Evolutionary conservation across 352 stramenopile genomes (phyloP).

Genomic region (Lagenidium giganteum): DNA sequence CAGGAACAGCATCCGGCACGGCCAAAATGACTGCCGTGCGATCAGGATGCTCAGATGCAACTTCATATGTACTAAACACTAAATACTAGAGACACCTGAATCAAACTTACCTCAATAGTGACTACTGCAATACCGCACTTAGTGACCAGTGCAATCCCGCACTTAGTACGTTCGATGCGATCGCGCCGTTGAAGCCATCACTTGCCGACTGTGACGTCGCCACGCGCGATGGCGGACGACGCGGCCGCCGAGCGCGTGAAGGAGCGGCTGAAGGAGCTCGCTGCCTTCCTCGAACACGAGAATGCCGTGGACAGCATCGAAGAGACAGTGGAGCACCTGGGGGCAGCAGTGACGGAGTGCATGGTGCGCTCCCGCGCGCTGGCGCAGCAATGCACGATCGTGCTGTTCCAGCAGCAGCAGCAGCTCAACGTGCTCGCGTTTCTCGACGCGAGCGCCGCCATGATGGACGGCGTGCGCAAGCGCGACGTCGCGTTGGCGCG

Average conservation of each 20-base stretch:
- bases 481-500: conserved; percentile 42
- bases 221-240: too few species aligned
- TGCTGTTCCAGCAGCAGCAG: conserved; percentile 48
- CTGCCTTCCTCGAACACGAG: conserved; percentile 48
- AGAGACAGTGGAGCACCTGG: conserved; percentile 52
- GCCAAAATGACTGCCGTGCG: too few species aligned
- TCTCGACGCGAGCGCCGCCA: conserved; percentile 37
- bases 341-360: conserved; percentile 28
- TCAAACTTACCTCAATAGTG: too few species aligned
- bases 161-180: too few species aligned
- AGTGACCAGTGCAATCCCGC: too few species aligned
- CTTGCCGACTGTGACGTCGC: too few species aligned
- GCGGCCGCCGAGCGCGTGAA: conserved; percentile 32
- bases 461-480: conserved; percentile 52
- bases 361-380: conserved; percentile 54
- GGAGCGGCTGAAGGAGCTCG: conserved; percentile 57
- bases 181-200: too few species aligned
- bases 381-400: conserved; percentile 60
- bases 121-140: too few species aligned
- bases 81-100: too few species aligned
- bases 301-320: conserved; percentile 62
- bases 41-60: too few species aligned
- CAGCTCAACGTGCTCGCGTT: conserved; percentile 55
- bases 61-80: too few species aligned
- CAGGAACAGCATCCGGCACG: too few species aligned